These are phyloP conservation scores for Parachaetomium inaequale DNA, from an alignment of 495 filamentous ascomycete species.

Conservation along the genomic window DNA sequence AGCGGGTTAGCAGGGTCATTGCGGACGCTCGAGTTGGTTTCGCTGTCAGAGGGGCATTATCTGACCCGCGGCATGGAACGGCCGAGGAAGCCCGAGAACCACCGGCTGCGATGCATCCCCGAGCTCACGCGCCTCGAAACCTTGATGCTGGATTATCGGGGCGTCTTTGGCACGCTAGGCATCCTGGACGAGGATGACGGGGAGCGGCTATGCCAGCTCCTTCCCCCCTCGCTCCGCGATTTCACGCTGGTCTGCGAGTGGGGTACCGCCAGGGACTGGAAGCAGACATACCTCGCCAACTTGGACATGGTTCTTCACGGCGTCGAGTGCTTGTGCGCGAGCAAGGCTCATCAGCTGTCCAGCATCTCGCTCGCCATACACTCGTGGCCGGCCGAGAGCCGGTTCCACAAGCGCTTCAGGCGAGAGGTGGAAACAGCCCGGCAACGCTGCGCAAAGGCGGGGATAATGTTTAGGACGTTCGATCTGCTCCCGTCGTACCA, in stretches of 20 bases:
- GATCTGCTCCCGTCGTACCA: constrained; percentile 33
- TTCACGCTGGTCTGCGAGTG: constrained; percentile 36
- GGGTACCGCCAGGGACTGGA: constrained; percentile 34
- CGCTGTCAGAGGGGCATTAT: constrained; percentile 32
- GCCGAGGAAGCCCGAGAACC: constrained; percentile 36
- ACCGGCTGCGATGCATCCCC: constrained; percentile 33
- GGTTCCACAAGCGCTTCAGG: constrained; percentile 32
- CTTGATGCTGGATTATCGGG: constrained; percentile 34
- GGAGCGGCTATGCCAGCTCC: constrained; percentile 31
- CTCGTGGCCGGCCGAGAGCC: constrained; percentile 35
- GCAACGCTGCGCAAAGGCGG: constrained; percentile 24
- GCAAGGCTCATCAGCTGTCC: constrained; percentile 19
- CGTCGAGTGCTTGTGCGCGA: constrained; percentile 28
- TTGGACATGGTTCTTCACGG: constrained; percentile 36
- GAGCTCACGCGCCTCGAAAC: constrained; percentile 25
- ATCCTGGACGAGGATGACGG: constrained; percentile 36
- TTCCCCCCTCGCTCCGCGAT: constrained; percentile 29
- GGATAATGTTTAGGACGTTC: constrained; percentile 31
- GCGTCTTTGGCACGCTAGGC: constrained; percentile 35
- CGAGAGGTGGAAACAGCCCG: constrained; percentile 30
- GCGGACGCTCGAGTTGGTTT: constrained; percentile 29
- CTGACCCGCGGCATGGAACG: constrained; percentile 33
- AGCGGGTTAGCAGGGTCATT: constrained; percentile 22
- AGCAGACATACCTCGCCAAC: constrained; percentile 33
- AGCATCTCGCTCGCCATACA: constrained; percentile 34